Base-by-base conservation (phyloP, 176 grass and related monocot species). In the Avena insularis region DNA sequence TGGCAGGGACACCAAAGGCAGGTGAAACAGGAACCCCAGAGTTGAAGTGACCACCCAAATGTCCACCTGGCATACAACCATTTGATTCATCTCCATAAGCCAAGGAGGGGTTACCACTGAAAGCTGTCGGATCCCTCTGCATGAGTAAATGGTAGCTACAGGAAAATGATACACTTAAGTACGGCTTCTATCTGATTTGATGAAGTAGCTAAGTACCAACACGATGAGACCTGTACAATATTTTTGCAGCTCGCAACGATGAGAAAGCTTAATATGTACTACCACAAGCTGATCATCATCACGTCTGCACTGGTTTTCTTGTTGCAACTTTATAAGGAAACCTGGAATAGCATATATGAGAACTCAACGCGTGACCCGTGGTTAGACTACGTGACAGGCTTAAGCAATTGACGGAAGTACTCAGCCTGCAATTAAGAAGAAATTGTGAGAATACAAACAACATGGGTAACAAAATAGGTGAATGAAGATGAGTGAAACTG, bases 381-480 rank as follows among this genome's bases (percentile, higher is more conserved):
- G 86, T 89, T 59, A 82, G 67, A 89, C 91, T 98, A 95, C 90
- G 91, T 98, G 45, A 98, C 84, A 76, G 93, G 95, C 86, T 98
- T 98, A 89, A 98, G 95, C 91, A 98, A 81, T 9, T 98, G 95
- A 67, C 93, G 91, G 91, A 98, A 98, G 89, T 95, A 95, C 81
- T 98, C 95, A 78, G 91, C 89, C 95, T 98, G 89, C 75, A 55
- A 87, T 86, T 86, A 27, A 57, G 51, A 92, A 86, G 6, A 87
- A 70, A 36, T 3, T 66, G 20, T 77, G 49, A 87, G 82, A 81
- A 31, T 60, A 83, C 15, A 9, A 68, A 78, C 9, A 23, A 71
- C 20, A 53, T 16, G 36, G 55, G 66, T 23, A 68, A 9, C 15
- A 81, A 63, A 63, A 75, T 21, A 88, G 20, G 13, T 56, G 50